Conservation (phyloP, 2,329 filamentous ascomycete species). For the Nigrograna mackinnonii region DNA sequence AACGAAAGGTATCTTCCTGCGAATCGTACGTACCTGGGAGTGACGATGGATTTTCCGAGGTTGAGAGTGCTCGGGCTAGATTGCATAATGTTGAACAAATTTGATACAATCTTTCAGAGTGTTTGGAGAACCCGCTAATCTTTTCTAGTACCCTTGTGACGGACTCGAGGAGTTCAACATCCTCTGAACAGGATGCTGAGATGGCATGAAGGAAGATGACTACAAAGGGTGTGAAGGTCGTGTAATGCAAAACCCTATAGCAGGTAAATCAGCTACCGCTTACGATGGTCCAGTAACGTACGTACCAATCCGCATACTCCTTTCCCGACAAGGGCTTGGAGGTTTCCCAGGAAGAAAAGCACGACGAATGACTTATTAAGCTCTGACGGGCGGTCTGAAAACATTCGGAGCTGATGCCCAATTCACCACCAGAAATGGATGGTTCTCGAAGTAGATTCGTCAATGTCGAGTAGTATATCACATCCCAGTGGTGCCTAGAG, state of each 20-base stretch:
- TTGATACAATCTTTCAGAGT: background rate
- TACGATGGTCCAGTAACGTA: too few relatives aligned
- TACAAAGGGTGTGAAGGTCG: constrained; percentile 2
- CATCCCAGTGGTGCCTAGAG: background rate
- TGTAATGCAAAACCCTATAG: background rate
- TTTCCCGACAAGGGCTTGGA: background rate
- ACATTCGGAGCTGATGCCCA: background rate
- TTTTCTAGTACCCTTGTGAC: background rate
- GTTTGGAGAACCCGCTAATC: background rate
- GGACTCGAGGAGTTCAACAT: background rate
- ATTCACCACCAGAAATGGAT: background rate
- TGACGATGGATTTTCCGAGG: background rate
- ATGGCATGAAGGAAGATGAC: constrained; percentile 4
- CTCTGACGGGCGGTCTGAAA: background rate
- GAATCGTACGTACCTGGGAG: background rate
- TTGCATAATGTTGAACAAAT: background rate
- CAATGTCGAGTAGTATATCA: background rate
- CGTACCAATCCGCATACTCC: background rate
- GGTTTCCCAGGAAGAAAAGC: background rate
- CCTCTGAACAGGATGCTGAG: background rate
- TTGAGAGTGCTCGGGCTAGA: background rate
- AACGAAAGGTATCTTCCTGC: background rate
- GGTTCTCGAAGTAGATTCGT: background rate
- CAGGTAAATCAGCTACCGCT: too few relatives aligned
- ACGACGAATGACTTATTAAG: background rate